A percentile compares a stretch with the other conserved stretches of the same genome.
Evolutionary conservation across 2,329 filamentous ascomycete genomes (phyloP).

Genomic region (Chalaropsis ovoidea): DNA sequence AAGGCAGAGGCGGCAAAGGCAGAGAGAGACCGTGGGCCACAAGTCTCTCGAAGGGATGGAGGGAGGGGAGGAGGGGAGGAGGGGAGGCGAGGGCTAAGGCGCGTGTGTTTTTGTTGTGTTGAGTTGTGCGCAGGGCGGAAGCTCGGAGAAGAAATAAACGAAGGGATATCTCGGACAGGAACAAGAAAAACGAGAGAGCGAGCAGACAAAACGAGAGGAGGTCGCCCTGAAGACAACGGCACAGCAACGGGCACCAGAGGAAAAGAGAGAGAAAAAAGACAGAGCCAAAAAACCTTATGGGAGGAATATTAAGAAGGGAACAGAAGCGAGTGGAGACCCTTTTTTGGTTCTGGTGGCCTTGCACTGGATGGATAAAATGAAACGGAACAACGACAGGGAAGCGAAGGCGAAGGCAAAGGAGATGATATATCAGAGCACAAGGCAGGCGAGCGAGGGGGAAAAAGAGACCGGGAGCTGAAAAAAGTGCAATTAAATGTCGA

Average conservation of each 20-base stretch:
- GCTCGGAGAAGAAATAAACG: slow-evolving; percentile 14
- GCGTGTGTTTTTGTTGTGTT: not conserved
- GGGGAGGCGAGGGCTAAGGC: not conserved
- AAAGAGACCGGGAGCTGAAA: not conserved
- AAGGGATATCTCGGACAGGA: not conserved
- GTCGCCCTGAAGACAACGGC: slow-evolving; percentile 3
- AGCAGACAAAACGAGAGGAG: not conserved
- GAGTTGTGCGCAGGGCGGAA: not conserved
- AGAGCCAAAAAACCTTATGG: slow-evolving; percentile 3
- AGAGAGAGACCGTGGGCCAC: slow-evolving; percentile 10
- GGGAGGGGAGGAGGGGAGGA: too few relatives aligned
- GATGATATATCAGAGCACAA: slow-evolving; percentile 5
- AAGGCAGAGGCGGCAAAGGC: not conserved
- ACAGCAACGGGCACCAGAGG: slow-evolving; percentile 12
- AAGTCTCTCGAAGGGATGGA: not conserved
- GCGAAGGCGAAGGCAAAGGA: not conserved
- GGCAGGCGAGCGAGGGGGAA: not conserved
- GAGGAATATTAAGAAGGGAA: slow-evolving; percentile 10
- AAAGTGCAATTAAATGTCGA: not conserved
- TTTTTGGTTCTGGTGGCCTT: not conserved
- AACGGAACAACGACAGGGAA: slow-evolving; percentile 1
- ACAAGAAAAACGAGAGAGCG: not conserved
- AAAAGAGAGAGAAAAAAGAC: not conserved
- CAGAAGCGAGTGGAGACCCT: slow-evolving; percentile 2
- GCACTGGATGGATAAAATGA: slow-evolving; percentile 1